phyloP scores from a whole-genome alignment of 1,139 yeast genomes.

The Tardiomyces blankii region DNA sequence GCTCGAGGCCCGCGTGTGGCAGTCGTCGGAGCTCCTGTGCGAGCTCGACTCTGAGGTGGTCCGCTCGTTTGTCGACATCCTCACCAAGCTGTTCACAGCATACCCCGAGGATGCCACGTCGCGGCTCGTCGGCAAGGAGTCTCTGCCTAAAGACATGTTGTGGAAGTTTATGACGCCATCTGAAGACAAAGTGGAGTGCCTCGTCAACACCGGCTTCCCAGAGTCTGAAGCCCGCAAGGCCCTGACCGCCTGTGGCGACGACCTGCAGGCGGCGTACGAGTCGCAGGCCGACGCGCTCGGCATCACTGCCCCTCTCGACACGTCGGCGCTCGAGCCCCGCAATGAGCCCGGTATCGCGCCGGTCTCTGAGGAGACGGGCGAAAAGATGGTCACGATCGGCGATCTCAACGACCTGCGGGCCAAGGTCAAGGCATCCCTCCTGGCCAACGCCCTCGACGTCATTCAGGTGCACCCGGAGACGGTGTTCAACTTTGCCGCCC shows the following conservation, averaged over 20 bases:
- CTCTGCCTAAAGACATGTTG: slow-evolving; percentile 14
- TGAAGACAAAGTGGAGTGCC: slow-evolving; percentile 36
- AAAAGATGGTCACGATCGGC: slow-evolving; percentile 25
- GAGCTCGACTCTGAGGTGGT: neutral
- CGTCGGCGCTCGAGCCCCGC: slow-evolving; percentile 1
- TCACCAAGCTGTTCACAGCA: slow-evolving; percentile 13
- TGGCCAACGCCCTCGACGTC: slow-evolving; percentile 39
- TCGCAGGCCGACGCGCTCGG: neutral
- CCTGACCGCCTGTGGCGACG: slow-evolving; percentile 9
- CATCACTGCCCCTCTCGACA: neutral
- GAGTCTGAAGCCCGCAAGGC: slow-evolving; percentile 30
- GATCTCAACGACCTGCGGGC: slow-evolving; percentile 34
- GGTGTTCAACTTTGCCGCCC: neutral
- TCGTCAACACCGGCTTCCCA: slow-evolving; percentile 36
- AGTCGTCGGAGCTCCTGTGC: slow-evolving; percentile 9
- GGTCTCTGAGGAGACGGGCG: slow-evolving; percentile 13
- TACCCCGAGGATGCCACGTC: slow-evolving; percentile 12
- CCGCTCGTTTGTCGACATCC: slow-evolving; percentile 10
- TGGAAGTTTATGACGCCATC: slow-evolving; percentile 44
- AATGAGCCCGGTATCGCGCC: slow-evolving; percentile 15
- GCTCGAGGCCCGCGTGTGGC: slow-evolving; percentile 18
- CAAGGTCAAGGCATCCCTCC: slow-evolving; percentile 25
- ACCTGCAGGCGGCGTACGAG: slow-evolving; percentile 4
- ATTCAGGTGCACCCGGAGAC: slow-evolving; percentile 36
- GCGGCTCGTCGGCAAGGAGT: slow-evolving; percentile 1